Evolutionary conservation across 2,329 filamentous ascomycete species (phyloP), one percentile per base, ranked within the genome.

Genomic region (Fusarium sp.): DNA sequence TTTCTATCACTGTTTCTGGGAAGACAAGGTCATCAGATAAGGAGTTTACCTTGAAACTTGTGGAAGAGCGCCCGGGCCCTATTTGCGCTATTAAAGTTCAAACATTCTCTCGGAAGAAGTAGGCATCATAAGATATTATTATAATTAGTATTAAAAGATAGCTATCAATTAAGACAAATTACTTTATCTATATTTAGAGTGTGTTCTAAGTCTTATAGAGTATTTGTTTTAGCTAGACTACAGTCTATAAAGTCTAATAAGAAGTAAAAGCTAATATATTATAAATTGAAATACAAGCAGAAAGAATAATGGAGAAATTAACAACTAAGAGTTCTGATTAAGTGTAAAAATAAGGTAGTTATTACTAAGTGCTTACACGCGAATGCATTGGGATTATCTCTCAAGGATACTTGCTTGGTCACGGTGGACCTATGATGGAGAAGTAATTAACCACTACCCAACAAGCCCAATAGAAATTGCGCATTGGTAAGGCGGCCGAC

Each of bases 121-220:
- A 44, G 11, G 5, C 26, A 44, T 26, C 0, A n/a, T 41, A 13
- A 26, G 5, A 7, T 26, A 7, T 18, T 3, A 2, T 16, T 12
- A 10, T 5, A 10, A 44, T 26, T 3, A 13, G 8, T 20, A 44
- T 8, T 3, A 9, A 24, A 18, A 18, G 41, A 5, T 13, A 20
- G 15, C 4, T 0, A 3, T 44, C 11, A 26, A 11, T 44, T 3
- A 18, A 26, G 6, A 20, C 11, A 0, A 8, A 18, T 7, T 26
- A 5, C 16, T 9, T 1, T 18, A 7, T 18, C 0, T 12, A 26
- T 6, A 26, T 5, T 33, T 2, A 33, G 15, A 7, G 14, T 33
- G 31, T 33, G 15, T 33, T 7, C 31, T 33, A 15, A 1, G 15
- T 15, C 31, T 33, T 15, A n/a, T n/a, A n/a, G n/a, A n/a, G n/a